These are phyloP conservation scores for Tremella yokohamensis DNA, from an alignment of 768 basidiomycete species.

Conservation along the genomic window DNA sequence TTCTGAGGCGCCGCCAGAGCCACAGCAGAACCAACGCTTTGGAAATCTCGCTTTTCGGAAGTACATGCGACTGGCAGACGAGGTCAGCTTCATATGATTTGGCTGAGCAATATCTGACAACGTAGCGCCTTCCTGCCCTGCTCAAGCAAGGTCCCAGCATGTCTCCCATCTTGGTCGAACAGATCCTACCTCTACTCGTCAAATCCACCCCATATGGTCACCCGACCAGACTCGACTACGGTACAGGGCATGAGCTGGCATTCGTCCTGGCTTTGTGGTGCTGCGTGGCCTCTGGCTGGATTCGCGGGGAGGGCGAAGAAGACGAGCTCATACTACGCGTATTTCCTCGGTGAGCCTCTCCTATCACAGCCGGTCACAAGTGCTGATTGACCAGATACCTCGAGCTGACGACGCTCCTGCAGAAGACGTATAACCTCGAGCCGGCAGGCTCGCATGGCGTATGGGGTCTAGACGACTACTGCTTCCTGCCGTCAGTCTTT, in stretches of 20 bases:
- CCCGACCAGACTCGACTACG: constrained; percentile 87
- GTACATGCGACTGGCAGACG: constrained; percentile 74
- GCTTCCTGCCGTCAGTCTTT: constrained; percentile 62
- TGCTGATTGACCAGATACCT: constrained; percentile 61
- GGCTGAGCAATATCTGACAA: constrained; percentile 2
- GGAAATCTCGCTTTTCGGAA: constrained; percentile 86
- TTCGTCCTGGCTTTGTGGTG: constrained; percentile 69
- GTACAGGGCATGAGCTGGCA: constrained; percentile 90
- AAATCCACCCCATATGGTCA: constrained; percentile 74
- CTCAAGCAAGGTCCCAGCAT: constrained; percentile 55
- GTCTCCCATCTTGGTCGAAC: constrained; percentile 57
- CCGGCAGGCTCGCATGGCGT: constrained; percentile 97
- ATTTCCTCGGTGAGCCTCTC: constrained; percentile 40
- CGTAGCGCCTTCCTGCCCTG: constrained; percentile 58
- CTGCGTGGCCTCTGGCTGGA: constrained; percentile 42
- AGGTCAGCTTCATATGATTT: constrained; percentile 56
- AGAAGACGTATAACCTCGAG: constrained; percentile 84
- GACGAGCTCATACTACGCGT: constrained; percentile 48
- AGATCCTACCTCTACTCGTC: constrained; percentile 72
- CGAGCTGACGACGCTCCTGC: constrained; percentile 72
- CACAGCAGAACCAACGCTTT: constrained; percentile 70
- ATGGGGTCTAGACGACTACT: constrained; percentile 93
- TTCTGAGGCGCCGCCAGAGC: constrained; percentile 70
- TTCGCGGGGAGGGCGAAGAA: constrained; percentile 38
- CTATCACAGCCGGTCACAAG: not conserved